Evolutionary conservation across 495 filamentous ascomycete species (phyloP).

Genomic region (Echria macrotheca): DNA sequence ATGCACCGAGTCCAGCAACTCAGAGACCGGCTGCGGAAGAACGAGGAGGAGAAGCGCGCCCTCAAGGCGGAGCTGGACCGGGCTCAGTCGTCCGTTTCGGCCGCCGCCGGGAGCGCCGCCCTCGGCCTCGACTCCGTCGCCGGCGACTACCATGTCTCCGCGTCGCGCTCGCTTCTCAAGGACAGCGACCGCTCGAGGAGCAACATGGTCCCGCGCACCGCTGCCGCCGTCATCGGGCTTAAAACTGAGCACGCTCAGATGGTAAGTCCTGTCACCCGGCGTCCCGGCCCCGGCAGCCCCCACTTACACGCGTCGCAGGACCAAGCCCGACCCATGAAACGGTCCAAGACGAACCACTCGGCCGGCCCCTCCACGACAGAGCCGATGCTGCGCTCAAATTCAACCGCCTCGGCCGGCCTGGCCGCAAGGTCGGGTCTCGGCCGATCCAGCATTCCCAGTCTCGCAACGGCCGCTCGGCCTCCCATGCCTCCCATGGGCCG

Average conservation of each 20-base stretch:
- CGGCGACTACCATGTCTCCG: slow-evolving; percentile 28
- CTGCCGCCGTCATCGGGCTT: slow-evolving; percentile 4
- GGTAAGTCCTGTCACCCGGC: slow-evolving; percentile 15
- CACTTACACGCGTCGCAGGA: slow-evolving; percentile 16
- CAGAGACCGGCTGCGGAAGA: slow-evolving; percentile 13
- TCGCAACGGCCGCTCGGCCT: slow-evolving; percentile 9
- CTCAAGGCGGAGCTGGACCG: slow-evolving; percentile 18
- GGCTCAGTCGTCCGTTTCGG: slow-evolving; percentile 12
- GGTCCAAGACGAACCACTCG: slow-evolving; percentile 27
- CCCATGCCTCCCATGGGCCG: not conserved
- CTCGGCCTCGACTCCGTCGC: slow-evolving; percentile 19
- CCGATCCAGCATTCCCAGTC: slow-evolving; percentile 6
- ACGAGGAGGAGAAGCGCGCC: slow-evolving; percentile 15
- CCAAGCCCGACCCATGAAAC: slow-evolving; percentile 28
- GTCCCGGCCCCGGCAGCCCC: not conserved
- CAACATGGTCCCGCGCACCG: slow-evolving; percentile 30
- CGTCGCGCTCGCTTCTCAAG: slow-evolving; percentile 13
- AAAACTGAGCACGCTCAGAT: slow-evolving; percentile 8
- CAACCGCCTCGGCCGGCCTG: slow-evolving; percentile 12
- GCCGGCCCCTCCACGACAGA: slow-evolving; percentile 10
- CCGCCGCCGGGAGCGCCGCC: not conserved
- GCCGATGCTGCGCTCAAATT: slow-evolving; percentile 28
- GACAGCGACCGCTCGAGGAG: slow-evolving; percentile 27
- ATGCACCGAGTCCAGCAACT: slow-evolving; percentile 14
- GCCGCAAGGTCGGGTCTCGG: slow-evolving; percentile 7